Percentiles rank a stretch among this genome's conserved stretches.
Conservation (phyloP, 129 eudicot species). For the Erigeron canadensis region DNA sequence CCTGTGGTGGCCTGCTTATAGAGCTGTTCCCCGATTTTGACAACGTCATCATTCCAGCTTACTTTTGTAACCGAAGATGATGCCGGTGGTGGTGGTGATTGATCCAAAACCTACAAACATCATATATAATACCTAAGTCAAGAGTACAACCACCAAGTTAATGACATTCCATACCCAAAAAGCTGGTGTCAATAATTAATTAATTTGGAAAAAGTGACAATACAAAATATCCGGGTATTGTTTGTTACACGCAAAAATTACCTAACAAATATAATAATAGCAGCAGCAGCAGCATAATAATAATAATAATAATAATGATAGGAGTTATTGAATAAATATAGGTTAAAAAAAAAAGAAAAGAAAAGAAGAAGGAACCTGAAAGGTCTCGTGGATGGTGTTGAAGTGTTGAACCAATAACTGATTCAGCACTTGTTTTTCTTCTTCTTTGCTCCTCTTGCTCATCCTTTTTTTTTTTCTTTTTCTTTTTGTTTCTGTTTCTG, state of each 20-base stretch:
- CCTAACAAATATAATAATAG: too few relatives aligned
- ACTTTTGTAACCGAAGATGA: constrained; percentile 63
- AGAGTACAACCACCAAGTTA: neutral
- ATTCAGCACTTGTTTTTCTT: constrained; percentile 49
- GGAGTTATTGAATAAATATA: neutral
- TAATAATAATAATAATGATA: neutral
- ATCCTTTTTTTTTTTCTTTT: neutral
- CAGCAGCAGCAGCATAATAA: too few relatives aligned
- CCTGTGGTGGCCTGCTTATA: constrained; percentile 88
- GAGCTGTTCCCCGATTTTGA: constrained; percentile 74
- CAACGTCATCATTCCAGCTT: constrained; percentile 66
- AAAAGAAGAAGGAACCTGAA: constrained; percentile 51
- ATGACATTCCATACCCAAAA: too few relatives aligned
- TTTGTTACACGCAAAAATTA: too few relatives aligned
- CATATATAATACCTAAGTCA: neutral
- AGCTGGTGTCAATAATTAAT: too few relatives aligned
- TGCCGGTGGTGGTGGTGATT: constrained; percentile 56
- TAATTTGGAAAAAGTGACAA: too few relatives aligned
- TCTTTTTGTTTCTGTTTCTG: neutral
- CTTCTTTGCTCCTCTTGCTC: neutral
- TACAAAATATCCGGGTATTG: too few relatives aligned
- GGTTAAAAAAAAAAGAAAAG: neutral
- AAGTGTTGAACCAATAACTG: constrained; percentile 48
- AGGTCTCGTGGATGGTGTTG: constrained; percentile 74
- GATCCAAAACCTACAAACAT: constrained; percentile 58